A percentile compares a stretch with the other conserved stretches of the same genome.
phyloP scores from a whole-genome alignment of 768 basidiomycete genomes.

The Lentinula aciculospora region DNA sequence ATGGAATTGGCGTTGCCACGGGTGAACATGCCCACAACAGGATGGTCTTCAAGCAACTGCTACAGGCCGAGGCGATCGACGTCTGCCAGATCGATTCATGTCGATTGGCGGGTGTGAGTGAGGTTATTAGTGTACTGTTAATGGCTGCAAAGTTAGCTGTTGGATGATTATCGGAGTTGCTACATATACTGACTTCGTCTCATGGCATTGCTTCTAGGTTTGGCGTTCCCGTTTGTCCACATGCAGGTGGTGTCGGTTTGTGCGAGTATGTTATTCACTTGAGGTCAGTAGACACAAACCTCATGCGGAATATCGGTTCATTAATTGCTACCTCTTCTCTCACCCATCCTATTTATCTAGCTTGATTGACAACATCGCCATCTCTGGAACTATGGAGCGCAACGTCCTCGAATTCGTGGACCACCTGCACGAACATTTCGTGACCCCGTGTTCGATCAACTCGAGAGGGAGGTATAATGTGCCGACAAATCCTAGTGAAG shows the following conservation, averaged over 20 bases:
- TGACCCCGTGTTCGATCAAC: conserved; percentile 87
- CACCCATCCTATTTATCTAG: conserved; percentile 26
- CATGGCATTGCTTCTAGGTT: conserved; percentile 37
- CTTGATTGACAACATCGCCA: conserved; percentile 88
- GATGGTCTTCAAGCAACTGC: conserved; percentile 92
- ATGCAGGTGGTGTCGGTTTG: conserved; percentile 91
- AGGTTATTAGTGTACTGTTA: conserved; percentile 83
- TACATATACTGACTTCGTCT: neutral
- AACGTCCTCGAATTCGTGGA: conserved; percentile 91
- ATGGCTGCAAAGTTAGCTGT: conserved; percentile 78
- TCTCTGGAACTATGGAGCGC: conserved; percentile 89
- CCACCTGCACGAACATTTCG: conserved; percentile 93
- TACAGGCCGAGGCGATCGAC: conserved; percentile 89
- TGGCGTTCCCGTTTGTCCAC: conserved; percentile 84
- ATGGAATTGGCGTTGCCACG: conserved; percentile 87
- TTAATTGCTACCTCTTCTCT: neutral
- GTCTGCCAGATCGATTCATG: conserved; percentile 96
- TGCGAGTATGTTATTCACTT: conserved; percentile 90
- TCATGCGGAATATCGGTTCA: neutral
- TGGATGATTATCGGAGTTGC: neutral
- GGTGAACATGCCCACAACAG: conserved; percentile 95
- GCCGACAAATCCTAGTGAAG: conserved; percentile 67
- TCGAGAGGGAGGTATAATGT: conserved; percentile 82
- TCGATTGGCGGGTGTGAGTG: conserved; percentile 88
- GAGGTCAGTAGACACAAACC: conserved; percentile 35